Conservation (phyloP, 2,329 filamentous ascomycete species). For the Apiospora marii region DNA sequence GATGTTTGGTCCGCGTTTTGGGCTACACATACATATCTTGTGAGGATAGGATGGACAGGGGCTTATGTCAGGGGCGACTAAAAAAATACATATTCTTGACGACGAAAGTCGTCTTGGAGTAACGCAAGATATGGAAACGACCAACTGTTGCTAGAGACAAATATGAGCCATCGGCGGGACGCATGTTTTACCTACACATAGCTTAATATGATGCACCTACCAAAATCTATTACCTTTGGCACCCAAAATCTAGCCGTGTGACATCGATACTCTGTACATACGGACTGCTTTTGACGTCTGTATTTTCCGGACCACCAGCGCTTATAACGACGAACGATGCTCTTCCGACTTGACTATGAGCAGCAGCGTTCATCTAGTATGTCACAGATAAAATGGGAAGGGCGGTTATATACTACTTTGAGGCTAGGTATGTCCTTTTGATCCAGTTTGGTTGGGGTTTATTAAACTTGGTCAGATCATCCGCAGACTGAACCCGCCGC, state of each 20-base stretch:
- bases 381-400: neutral
- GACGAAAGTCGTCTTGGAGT: conserved; percentile 27
- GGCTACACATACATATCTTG: conserved; percentile 34
- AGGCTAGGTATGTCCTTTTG: neutral
- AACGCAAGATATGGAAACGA: conserved; percentile 19
- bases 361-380: neutral
- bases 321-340: neutral
- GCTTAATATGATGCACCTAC: conserved; percentile 25
- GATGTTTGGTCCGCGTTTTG: conserved; percentile 24
- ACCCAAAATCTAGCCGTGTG: neutral
- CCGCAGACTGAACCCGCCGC: conserved; percentile 71
- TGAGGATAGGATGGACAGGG: conserved; percentile 25
- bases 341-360: neutral
- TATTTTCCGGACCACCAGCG: neutral
- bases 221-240: conserved; percentile 9
- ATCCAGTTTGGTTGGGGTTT: neutral
- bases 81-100: conserved; percentile 26
- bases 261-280: neutral
- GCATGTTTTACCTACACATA: conserved; percentile 24
- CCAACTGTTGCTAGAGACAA: conserved; percentile 17
- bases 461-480: conserved; percentile 54
- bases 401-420: neutral
- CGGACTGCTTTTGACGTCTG: neutral
- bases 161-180: conserved; percentile 6
- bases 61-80: neutral